Evolutionary conservation across 1,284 basidiomycete species (phyloP).

Genomic region (Cutaneotrichosporon daszewskae): DNA sequence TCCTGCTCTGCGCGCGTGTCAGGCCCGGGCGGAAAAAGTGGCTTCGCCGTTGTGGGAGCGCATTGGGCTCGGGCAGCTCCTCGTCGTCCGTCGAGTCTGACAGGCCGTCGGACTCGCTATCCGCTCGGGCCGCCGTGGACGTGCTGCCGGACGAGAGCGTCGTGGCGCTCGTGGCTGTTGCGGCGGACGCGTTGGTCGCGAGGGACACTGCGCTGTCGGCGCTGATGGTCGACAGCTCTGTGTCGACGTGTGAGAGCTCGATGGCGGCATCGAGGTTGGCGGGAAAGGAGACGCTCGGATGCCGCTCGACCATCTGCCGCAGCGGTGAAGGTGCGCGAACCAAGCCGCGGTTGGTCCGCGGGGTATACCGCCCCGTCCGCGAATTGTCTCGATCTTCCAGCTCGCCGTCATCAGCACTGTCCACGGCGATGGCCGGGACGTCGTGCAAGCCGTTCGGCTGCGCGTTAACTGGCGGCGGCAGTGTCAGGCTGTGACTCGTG

Average conservation of each 20-base stretch:
- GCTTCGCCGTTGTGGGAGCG: background rate
- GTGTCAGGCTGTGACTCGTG: no score
- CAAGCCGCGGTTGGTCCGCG: constrained; percentile 1
- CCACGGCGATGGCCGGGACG: constrained; percentile 9
- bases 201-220: background rate
- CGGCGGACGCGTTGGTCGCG: background rate
- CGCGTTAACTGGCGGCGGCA: no score
- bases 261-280: no score
- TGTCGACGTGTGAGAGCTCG: background rate
- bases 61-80: constrained; percentile 12
- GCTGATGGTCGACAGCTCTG: background rate
- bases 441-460: constrained; percentile 8
- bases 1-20: constrained; percentile 13
- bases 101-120: constrained; percentile 30
- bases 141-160: background rate
- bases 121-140: background rate
- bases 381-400: background rate
- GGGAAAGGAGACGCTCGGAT: background rate
- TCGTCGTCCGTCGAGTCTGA: constrained; percentile 24
- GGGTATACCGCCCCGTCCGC: background rate
- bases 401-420: no score
- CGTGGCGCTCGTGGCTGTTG: background rate
- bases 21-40: constrained; percentile 6
- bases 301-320: constrained; percentile 19
- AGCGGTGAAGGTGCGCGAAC: constrained; percentile 35